Percentiles rank a stretch among this genome's conserved stretches.
These are phyloP conservation scores for Phoma sp. DNA, from an alignment of 2,329 filamentous ascomycete genomes.

Conservation along the genomic window DNA sequence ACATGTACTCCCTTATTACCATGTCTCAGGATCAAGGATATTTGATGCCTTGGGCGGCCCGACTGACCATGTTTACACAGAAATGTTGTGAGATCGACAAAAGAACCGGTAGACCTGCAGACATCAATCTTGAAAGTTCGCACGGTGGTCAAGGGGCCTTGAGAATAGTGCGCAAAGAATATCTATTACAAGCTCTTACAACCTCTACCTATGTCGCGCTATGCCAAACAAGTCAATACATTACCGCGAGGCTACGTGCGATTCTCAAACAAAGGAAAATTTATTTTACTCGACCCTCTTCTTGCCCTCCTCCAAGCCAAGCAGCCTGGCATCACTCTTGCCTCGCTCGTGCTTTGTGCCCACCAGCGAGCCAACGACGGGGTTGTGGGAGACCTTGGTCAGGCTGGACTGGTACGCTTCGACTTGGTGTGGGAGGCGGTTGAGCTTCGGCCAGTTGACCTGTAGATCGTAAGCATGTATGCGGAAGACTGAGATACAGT, in stretches of 20 bases:
- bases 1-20: too few relatives aligned
- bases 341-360: conserved; percentile 74
- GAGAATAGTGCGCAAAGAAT: too few relatives aligned
- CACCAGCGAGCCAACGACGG: conserved; percentile 77
- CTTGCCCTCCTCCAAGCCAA: conserved; percentile 94
- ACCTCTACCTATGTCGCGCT: not conserved
- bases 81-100: too few relatives aligned
- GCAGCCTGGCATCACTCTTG: conserved; percentile 79
- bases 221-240: not conserved
- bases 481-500: not conserved
- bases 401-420: conserved; percentile 91
- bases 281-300: conserved; percentile 83
- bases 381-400: conserved; percentile 79
- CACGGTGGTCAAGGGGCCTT: too few relatives aligned
- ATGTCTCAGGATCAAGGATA: too few relatives aligned
- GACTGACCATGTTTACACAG: too few relatives aligned
- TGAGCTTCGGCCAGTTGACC: conserved; percentile 99
- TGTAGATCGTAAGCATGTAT: conserved; percentile 47
- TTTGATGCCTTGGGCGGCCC: too few relatives aligned
- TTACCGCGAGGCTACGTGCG: not conserved
- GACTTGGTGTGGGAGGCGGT: conserved; percentile 81
- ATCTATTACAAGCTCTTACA: not conserved
- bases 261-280: conserved; percentile 2
- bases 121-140: too few relatives aligned
- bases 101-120: too few relatives aligned